These are phyloP conservation scores for Karstenula rhodostoma DNA, from an alignment of 2,329 filamentous ascomycete species.

Conservation along the genomic window DNA sequence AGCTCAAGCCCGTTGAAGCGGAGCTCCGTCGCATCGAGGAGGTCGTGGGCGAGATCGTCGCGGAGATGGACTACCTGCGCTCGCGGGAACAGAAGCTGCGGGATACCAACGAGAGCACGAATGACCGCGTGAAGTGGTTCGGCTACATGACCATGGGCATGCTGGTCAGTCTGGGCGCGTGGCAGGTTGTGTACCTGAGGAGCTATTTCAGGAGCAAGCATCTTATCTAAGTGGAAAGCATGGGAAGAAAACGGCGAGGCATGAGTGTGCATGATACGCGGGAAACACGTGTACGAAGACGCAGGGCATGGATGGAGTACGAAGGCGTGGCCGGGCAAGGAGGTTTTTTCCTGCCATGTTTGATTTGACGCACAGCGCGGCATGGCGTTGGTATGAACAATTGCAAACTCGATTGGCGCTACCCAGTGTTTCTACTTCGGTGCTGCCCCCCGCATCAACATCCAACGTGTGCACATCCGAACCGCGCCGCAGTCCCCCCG, in stretches of 20 bases:
- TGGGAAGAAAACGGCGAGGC: not conserved
- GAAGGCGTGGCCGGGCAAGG: conserved; percentile 17
- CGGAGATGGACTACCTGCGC: conserved; percentile 96
- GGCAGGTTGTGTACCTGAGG: conserved; percentile 97
- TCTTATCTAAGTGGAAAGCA: conserved; percentile 52
- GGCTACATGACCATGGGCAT: conserved; percentile 92
- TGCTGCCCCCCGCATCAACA: too few relatives aligned
- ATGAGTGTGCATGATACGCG: not conserved
- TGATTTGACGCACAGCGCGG: conserved; percentile 22
- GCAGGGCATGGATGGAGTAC: conserved; percentile 14
- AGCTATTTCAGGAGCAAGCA: conserved; percentile 81
- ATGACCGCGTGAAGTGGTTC: conserved; percentile 99
- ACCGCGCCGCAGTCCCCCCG: too few relatives aligned
- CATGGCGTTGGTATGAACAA: conserved; percentile 34
- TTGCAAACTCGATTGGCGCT: conserved; percentile 6
- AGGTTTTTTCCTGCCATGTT: conserved; percentile 19
- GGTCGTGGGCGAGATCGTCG: conserved; percentile 84
- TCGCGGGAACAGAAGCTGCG: conserved; percentile 90
- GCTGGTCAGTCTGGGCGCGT: conserved; percentile 85
- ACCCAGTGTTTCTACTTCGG: not conserved
- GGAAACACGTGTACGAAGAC: conserved; percentile 29
- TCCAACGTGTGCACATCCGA: too few relatives aligned
- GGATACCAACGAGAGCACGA: conserved; percentile 99
- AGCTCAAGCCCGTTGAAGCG: conserved; percentile 95
- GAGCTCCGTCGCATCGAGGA: conserved; percentile 94